Evolutionary conservation across 2,329 filamentous ascomycete species (phyloP).

Genomic region (Ophidiomyces ophidiicola): DNA sequence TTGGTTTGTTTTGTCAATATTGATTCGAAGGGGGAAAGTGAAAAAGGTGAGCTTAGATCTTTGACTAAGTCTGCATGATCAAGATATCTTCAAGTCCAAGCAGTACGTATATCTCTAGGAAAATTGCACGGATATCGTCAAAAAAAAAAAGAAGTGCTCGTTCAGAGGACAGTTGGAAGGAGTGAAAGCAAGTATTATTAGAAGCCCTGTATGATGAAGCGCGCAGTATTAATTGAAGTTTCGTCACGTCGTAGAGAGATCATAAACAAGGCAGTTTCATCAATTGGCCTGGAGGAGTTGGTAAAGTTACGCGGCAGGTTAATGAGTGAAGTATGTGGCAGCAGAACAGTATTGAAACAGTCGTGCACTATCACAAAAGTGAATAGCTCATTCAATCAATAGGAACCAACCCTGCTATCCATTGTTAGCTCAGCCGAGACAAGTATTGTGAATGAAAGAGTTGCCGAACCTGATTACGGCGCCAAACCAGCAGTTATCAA

Average conservation of each 20-base stretch:
- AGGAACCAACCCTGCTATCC: background rate
- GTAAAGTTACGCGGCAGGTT: background rate
- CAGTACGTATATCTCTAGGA: too few relatives aligned
- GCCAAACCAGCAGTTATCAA: background rate
- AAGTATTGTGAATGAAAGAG: slow-evolving; percentile 3
- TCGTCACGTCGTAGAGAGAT: slow-evolving; percentile 6
- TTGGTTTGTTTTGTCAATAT: background rate
- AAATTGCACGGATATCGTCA: too few relatives aligned
- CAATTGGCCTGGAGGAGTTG: slow-evolving; percentile 7
- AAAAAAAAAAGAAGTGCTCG: background rate
- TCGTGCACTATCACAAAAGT: background rate
- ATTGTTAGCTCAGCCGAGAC: slow-evolving; percentile 4
- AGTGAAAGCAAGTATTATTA: too few relatives aligned
- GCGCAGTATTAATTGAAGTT: background rate
- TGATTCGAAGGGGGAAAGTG: background rate
- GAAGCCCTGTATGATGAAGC: background rate
- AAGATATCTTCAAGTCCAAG: background rate
- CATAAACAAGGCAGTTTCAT: slow-evolving; percentile 6
- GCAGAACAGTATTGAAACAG: slow-evolving; percentile 3
- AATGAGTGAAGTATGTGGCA: background rate
- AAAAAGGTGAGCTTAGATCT: background rate
- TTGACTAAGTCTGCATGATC: background rate
- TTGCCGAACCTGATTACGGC: slow-evolving; percentile 6
- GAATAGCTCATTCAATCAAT: slow-evolving; percentile 2
- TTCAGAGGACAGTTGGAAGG: too few relatives aligned